phyloP scores from a whole-genome alignment of 257 asterid genomes.

The Ophiorrhiza pumila region DNA sequence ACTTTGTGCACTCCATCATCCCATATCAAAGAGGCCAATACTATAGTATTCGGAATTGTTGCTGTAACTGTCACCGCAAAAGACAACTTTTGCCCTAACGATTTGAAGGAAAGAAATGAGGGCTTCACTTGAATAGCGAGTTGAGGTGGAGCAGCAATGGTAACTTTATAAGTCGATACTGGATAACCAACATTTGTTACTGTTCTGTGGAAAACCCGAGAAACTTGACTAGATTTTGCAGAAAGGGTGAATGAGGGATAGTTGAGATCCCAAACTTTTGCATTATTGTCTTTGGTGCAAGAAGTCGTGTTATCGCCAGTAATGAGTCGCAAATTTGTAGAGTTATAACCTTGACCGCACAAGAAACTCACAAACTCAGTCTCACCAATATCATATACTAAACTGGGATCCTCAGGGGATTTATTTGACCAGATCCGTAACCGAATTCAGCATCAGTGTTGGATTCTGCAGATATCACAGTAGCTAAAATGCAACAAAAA shows the following conservation, averaged over 20 bases:
- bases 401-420: constrained; percentile 55
- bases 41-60: constrained; percentile 1
- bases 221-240: too few species aligned
- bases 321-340: constrained; percentile 32
- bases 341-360: constrained; percentile 67
- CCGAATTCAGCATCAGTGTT: constrained; percentile 56
- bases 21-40: constrained; percentile 52
- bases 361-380: constrained; percentile 48
- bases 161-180: constrained; percentile 39
- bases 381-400: constrained; percentile 48
- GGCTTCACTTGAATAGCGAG: constrained; percentile 38
- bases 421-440: constrained; percentile 62
- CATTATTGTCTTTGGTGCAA: too few species aligned
- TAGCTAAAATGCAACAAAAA: constrained; percentile 41
- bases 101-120: constrained; percentile 29
- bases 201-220: too few species aligned
- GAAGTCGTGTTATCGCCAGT: constrained; percentile 50
- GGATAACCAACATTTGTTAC: constrained; percentile 61
- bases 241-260: too few species aligned
- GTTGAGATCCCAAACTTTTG: too few species aligned
- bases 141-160: constrained; percentile 17
- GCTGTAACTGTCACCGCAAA: constrained; percentile 36
- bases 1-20: too few species aligned
- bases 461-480: constrained; percentile 29
- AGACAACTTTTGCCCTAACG: constrained; percentile 30